Base-by-base conservation (phyloP, 805 yeast species). In the Saccharomyces eubayanus region DNA sequence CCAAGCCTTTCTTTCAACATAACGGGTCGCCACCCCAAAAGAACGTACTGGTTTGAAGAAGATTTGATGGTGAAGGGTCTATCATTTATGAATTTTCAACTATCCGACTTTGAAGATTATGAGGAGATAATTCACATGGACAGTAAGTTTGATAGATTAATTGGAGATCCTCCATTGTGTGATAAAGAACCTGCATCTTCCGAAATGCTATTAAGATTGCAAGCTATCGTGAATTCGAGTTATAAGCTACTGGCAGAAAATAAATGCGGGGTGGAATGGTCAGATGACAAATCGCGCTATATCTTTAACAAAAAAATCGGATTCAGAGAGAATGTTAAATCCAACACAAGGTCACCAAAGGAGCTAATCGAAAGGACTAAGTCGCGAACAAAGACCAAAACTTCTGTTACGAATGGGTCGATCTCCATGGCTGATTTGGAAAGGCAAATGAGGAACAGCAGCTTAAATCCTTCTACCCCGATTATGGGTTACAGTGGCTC, bases 21-120 rank as follows among this genome's bases (percentile, higher is more conserved):
- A n/a, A 57, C 59, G 36, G 59, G 59, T 2, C 54, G 57, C 12
- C 52, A 74, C 50, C 85, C 86, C 14, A 57, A 63, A 6, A 74
- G 92, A 65, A 61, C 65, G 2, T 78, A 81, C 53, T 78, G 77
- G 52, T 85, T 84, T 62, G 68, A 73, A 47, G 92, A 87, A 62
- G 94, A 86, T 69, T 81, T 84, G 12, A 68, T 74, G 24, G 71
- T 82, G 58, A 80, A 79, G 55, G 90, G 84, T 56, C 84, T 82
- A 61, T 70, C 74, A 29, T 78, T 85, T 4, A 72, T 86, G 16
- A 77, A 77, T 27, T 76, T 72, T 57, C 77, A 75, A 51, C 73
- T 85, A 53, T 76, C 75, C 51, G 91, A 85, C 63, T 85, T 84
- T 59, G 74, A 83, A 57, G 90, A 85, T 60, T 20, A 54, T 1